phyloP scores from a whole-genome alignment of 805 yeast species.

The Suhomyces pyralidae region DNA sequence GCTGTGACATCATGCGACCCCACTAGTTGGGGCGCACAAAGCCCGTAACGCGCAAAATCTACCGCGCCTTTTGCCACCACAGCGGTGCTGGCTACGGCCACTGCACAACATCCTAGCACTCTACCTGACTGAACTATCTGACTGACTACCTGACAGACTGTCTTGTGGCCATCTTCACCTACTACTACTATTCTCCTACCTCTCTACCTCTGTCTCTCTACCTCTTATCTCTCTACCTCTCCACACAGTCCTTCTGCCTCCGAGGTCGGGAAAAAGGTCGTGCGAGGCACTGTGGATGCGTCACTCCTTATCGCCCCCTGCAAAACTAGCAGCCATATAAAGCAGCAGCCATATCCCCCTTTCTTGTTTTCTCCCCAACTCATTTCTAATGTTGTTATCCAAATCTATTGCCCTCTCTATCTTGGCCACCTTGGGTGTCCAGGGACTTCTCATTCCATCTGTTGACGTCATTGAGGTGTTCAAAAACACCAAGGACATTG shows the following conservation, averaged over 20 bases:
- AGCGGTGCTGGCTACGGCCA: neutral
- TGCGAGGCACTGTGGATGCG: slow-evolving; percentile 4
- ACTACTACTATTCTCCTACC: no score
- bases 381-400: slow-evolving; percentile 27
- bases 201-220: no score
- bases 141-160: no score
- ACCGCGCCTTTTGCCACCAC: neutral
- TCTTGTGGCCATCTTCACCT: no score
- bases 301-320: slow-evolving; percentile 6
- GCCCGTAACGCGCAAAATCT: neutral
- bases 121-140: no score
- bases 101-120: no score
- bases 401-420: slow-evolving; percentile 43
- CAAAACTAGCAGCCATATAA: neutral
- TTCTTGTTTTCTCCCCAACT: neutral
- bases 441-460: slow-evolving; percentile 29
- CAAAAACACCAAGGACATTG: slow-evolving; percentile 5
- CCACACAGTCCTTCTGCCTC: no score
- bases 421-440: slow-evolving; percentile 39
- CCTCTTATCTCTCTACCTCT: no score
- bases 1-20: neutral
- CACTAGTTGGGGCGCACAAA: neutral
- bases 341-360: neutral
- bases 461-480: slow-evolving; percentile 26
- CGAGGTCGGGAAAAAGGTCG: neutral